These are phyloP conservation scores for Theileria annulata DNA, from an alignment of 169 alveolate genomes.

Conservation along the genomic window DNA sequence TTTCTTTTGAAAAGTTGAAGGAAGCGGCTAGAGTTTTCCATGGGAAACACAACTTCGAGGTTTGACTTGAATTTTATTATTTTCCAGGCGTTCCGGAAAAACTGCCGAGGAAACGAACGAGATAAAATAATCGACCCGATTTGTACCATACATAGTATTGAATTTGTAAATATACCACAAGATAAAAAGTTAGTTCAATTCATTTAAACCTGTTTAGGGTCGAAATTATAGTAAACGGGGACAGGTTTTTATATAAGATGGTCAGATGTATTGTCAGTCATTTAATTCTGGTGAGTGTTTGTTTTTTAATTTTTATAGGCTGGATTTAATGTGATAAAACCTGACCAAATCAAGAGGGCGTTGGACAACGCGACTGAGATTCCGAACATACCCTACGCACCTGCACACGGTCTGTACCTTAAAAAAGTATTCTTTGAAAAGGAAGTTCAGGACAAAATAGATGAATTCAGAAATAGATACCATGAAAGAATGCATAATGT, in stretches of 20 bases:
- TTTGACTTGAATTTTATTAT: not conserved
- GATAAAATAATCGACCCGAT: conserved; percentile 36
- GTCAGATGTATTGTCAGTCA: conserved; percentile 73
- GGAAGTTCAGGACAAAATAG: conserved; percentile 24
- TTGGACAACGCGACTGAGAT: conserved; percentile 38
- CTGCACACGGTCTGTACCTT: conserved; percentile 58
- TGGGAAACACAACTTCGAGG: conserved; percentile 65
- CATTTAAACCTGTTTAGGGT: conserved; percentile 12
- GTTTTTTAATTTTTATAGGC: conserved; percentile 30
- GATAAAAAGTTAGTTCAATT: not conserved
- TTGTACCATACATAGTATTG: conserved; percentile 57
- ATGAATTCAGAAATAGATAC: conserved; percentile 22
- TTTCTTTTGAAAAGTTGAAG: conserved; percentile 46
- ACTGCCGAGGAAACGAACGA: conserved; percentile 61
- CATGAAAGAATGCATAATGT: conserved; percentile 7
- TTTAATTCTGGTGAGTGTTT: conserved; percentile 66
- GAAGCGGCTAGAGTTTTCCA: conserved; percentile 44
- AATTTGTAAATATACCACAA: not conserved
- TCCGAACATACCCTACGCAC: conserved; percentile 54
- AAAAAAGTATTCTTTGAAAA: conserved; percentile 32
- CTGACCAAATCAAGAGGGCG: conserved; percentile 25
- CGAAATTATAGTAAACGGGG: conserved; percentile 60
- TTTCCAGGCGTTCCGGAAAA: conserved; percentile 48
- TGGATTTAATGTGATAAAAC: conserved; percentile 36
- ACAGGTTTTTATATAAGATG: conserved; percentile 75